phyloP scores from a whole-genome alignment of 306 rosid species.

The Ammopiptanthus mongolicus region DNA sequence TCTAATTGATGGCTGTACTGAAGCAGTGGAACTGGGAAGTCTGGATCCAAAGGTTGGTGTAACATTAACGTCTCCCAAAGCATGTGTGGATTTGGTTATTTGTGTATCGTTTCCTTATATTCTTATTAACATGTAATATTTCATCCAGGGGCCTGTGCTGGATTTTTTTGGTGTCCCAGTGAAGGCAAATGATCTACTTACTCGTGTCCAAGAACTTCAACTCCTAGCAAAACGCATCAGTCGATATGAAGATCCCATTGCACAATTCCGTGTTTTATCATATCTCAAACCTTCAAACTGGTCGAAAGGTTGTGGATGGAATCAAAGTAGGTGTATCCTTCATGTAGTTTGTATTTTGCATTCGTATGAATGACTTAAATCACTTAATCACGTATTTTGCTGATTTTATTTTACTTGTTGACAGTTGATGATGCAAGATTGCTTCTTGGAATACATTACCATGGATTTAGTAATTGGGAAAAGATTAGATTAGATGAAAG shows the following conservation, averaged over 20 bases:
- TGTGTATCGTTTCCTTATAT: constrained; percentile 8
- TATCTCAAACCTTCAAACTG: constrained; percentile 95
- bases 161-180: constrained; percentile 96
- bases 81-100: constrained; percentile 9
- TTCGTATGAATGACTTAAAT: not conserved
- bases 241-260: constrained; percentile 89
- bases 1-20: constrained; percentile 83
- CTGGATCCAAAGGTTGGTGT: constrained; percentile 78
- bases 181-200: constrained; percentile 81
- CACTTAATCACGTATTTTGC: constrained; percentile 25
- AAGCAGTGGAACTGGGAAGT: constrained; percentile 72
- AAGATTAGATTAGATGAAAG: constrained; percentile 87
- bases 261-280: constrained; percentile 78
- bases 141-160: constrained; percentile 83
- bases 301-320: constrained; percentile 99
- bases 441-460: constrained; percentile 88
- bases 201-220: constrained; percentile 92
- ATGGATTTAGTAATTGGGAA: constrained; percentile 99
- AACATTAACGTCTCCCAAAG: not conserved
- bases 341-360: constrained; percentile 11
- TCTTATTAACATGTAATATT: constrained; percentile 28
- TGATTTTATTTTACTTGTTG: constrained; percentile 21
- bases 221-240: constrained; percentile 87
- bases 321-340: constrained; percentile 74
- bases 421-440: constrained; percentile 98